phyloP scores from a whole-genome alignment of 176 grass and related monocot species.

The Sorghum bicolor region DNA sequence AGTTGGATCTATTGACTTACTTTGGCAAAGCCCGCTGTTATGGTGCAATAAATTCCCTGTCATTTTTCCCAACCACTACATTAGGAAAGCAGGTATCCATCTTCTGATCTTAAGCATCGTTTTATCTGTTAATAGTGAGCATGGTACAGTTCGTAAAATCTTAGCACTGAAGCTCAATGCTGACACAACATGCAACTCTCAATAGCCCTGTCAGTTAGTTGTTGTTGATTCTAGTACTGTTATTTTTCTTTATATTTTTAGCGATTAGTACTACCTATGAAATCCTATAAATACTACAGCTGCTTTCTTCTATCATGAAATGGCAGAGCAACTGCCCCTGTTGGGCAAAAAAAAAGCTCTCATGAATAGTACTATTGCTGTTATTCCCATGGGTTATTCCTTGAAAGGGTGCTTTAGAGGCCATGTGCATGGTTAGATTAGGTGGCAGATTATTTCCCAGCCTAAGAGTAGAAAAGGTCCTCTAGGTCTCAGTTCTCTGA shows the following conservation, averaged over 20 bases:
- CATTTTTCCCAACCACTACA: not conserved
- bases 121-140: not conserved
- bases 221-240: too few species aligned
- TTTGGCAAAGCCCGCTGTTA: not conserved
- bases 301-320: too few species aligned
- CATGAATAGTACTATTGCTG: not conserved
- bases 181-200: not conserved
- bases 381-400: not conserved
- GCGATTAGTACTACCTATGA: too few species aligned
- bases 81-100: not conserved
- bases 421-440: conserved; percentile 39
- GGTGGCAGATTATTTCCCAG: conserved; percentile 1
- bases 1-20: not conserved
- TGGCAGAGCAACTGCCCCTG: too few species aligned
- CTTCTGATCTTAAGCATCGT: not conserved
- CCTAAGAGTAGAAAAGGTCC: conserved; percentile 25
- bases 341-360: not conserved
- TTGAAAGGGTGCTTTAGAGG: conserved; percentile 9
- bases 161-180: not conserved
- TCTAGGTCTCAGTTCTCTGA: conserved; percentile 28
- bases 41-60: not conserved
- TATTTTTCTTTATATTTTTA: too few species aligned
- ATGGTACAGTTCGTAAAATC: not conserved
- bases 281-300: too few species aligned
- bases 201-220: not conserved